Evolutionary conservation across 768 basidiomycete species (phyloP).

Genomic region (Rhodotorula kratochvilovae): DNA sequence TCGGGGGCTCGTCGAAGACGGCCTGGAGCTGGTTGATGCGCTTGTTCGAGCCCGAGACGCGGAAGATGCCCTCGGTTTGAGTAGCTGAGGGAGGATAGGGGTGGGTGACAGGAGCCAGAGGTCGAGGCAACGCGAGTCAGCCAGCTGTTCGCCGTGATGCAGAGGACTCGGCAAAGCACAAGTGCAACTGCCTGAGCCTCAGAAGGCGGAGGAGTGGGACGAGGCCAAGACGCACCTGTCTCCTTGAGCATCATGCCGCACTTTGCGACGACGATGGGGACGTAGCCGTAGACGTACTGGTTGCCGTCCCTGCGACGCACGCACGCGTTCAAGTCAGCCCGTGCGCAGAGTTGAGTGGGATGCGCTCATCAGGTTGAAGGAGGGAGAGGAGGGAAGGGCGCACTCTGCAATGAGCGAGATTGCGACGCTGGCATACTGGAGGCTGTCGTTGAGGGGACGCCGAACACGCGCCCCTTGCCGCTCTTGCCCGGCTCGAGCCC

Average conservation of each 20-base stretch:
- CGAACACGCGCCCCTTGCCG: constrained; percentile 59
- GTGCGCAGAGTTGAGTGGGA: background rate
- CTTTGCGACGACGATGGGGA: constrained; percentile 96
- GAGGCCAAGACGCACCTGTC: constrained; percentile 56
- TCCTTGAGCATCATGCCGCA: constrained; percentile 94
- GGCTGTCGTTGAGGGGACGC: constrained; percentile 76
- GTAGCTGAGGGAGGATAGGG: constrained; percentile 56
- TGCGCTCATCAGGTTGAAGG: background rate
- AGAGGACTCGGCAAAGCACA: too few species aligned
- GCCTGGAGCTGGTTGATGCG: constrained; percentile 94
- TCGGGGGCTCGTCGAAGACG: constrained; percentile 79
- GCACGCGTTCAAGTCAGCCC: background rate
- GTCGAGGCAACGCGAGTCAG: too few species aligned
- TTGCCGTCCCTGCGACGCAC: constrained; percentile 56
- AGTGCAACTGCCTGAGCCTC: too few species aligned
- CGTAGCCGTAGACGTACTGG: constrained; percentile 85
- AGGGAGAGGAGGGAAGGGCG: constrained; percentile 21
- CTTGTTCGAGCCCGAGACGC: constrained; percentile 89
- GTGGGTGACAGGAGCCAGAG: background rate
- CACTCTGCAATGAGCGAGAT: constrained; percentile 78
- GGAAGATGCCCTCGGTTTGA: constrained; percentile 87
- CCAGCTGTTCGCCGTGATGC: too few species aligned
- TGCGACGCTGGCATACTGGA: constrained; percentile 83
- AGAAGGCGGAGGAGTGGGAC: background rate
- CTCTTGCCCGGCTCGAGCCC: constrained; percentile 20